Evolutionary conservation across 2,329 filamentous ascomycete genomes (phyloP).

Genomic region (Ascochyta rabiei): DNA sequence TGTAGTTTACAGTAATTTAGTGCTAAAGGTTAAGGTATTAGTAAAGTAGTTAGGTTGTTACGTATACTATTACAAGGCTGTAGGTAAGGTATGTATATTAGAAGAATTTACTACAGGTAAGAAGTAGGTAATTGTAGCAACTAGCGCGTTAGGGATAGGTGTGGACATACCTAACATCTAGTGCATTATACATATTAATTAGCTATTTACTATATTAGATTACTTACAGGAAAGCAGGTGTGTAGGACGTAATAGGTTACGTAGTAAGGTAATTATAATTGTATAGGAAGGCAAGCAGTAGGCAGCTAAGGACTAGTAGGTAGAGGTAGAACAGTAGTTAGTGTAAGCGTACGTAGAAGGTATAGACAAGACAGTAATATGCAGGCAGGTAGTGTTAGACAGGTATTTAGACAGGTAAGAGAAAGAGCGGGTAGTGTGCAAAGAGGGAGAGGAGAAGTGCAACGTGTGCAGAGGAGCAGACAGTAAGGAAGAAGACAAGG

Average conservation of each 20-base stretch:
- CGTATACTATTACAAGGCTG: constrained; percentile 7
- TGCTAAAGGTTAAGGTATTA: constrained; percentile 12
- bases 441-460: constrained; percentile 14
- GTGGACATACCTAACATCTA: constrained; percentile 6
- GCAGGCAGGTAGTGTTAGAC: constrained; percentile 13
- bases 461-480: constrained; percentile 4
- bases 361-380: neutral
- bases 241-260: neutral
- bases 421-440: constrained; percentile 7
- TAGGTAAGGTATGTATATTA: constrained; percentile 16
- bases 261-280: neutral
- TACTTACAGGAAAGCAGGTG: neutral
- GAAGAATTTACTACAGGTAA: constrained; percentile 7
- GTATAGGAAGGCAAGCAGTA: neutral
- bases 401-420: constrained; percentile 14
- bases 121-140: constrained; percentile 16
- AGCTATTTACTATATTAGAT: neutral
- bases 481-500: neutral
- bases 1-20: constrained; percentile 10
- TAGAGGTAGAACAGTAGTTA: constrained; percentile 3
- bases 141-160: constrained; percentile 19
- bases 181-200: neutral
- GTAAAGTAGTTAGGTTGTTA: constrained; percentile 13
- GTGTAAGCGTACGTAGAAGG: constrained; percentile 3
- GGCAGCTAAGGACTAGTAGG: constrained; percentile 5